Evolutionary conservation across 129 eudicot species (phyloP).

Genomic region (Flaveria brownii): DNA sequence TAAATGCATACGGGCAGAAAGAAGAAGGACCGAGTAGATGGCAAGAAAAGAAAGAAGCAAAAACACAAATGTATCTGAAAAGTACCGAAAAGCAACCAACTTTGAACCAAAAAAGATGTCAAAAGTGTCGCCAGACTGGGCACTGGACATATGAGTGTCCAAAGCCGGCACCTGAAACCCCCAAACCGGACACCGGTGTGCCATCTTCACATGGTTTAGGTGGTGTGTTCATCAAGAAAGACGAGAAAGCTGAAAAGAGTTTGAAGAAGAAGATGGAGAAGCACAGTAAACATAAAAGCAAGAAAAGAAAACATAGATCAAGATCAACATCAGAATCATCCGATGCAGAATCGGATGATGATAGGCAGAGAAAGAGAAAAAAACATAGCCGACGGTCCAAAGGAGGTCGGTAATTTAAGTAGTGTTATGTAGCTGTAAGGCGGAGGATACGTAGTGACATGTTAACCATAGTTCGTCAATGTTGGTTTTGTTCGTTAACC

Average conservation of each 20-base stretch:
- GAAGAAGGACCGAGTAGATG: slow-evolving; percentile 99
- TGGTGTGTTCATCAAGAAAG: slow-evolving; percentile 42
- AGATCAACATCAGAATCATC: slow-evolving; percentile 69
- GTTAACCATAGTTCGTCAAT: background rate
- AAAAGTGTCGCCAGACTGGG: slow-evolving; percentile 72
- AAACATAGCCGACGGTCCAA: slow-evolving; percentile 58
- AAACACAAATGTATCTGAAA: slow-evolving; percentile 89
- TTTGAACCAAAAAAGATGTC: slow-evolving; percentile 86
- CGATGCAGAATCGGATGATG: slow-evolving; percentile 62
- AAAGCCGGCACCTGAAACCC: slow-evolving; percentile 68
- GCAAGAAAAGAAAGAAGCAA: slow-evolving; percentile 97
- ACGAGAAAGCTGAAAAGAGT: slow-evolving; percentile 33
- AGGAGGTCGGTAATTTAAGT: slow-evolving; percentile 21
- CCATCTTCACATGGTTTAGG: slow-evolving; percentile 49
- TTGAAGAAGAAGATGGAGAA: slow-evolving; percentile 36
- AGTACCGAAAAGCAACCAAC: slow-evolving; percentile 93
- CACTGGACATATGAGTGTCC: slow-evolving; percentile 98
- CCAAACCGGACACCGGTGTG: slow-evolving; percentile 58
- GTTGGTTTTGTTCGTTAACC: too few relatives aligned
- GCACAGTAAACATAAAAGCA: slow-evolving; percentile 47
- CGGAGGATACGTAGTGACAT: background rate
- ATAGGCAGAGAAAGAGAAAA: slow-evolving; percentile 49
- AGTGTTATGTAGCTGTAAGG: background rate
- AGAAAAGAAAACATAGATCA: slow-evolving; percentile 28
- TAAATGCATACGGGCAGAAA: slow-evolving; percentile 97